Conservation (phyloP, 495 filamentous ascomycete species). For the Terfezia boudieri region DNA sequence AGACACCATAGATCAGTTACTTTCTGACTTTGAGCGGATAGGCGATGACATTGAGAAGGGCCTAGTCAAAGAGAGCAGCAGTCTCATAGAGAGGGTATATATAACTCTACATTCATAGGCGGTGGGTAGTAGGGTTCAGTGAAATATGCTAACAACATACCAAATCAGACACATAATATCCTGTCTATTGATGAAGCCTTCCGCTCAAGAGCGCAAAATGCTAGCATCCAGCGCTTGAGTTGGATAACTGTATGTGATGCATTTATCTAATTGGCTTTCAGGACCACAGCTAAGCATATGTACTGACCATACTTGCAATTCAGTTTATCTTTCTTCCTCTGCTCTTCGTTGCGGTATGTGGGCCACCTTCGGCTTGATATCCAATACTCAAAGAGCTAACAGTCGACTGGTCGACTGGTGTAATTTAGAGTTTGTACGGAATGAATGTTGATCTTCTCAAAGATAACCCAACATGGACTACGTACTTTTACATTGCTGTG, state of each 20-base stretch:
- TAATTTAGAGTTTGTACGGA: slow-evolving; percentile 1
- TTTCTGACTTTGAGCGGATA: no score
- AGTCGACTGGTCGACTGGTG: background rate
- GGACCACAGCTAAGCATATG: background rate
- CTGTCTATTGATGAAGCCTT: slow-evolving; percentile 16
- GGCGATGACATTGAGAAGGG: no score
- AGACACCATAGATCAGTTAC: no score
- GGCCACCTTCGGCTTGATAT: background rate
- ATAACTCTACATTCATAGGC: no score
- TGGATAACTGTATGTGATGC: slow-evolving; percentile 12
- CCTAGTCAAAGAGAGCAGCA: no score
- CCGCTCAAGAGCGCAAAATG: slow-evolving; percentile 9
- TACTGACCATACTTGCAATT: background rate
- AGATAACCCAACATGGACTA: slow-evolving; percentile 1
- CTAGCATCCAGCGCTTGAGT: slow-evolving; percentile 11
- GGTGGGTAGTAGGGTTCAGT: no score
- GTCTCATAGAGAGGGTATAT: no score
- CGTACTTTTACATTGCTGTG: slow-evolving; percentile 1
- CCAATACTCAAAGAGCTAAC: background rate
- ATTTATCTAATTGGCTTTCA: background rate
- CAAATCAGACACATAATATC: slow-evolving; percentile 6
- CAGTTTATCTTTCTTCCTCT: slow-evolving; percentile 15
- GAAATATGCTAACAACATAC: no score
- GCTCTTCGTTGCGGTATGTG: slow-evolving; percentile 10
- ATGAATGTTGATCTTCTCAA: slow-evolving; percentile 2